Base-by-base conservation (phyloP, 371 early-diverging fungal genomes). In the Blakeslea trispora region DNA sequence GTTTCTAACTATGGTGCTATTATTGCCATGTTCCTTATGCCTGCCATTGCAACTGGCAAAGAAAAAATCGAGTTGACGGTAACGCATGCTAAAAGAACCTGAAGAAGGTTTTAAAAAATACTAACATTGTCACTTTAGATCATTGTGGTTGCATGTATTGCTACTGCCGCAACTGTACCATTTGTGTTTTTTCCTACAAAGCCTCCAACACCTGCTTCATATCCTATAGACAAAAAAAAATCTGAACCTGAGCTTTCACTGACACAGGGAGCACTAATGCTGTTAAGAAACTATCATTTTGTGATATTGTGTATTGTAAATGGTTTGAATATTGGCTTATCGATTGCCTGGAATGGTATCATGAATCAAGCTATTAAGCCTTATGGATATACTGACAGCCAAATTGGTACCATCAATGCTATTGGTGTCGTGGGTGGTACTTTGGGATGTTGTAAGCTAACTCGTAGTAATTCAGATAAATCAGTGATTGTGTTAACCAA, bases 331-430 rank as follows among this genome's bases (percentile, higher is more conserved):
- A 73, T 86, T 45, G 89, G 87, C 3, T 68, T 84, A 47, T 86
- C 85, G 60, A 83, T 83, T 50, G 79, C 84, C 42, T 81, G 82
- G 71, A 74, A 81, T 17, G 85, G 83, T 14, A 64, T 86, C 9
- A 75, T 87, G 55, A 75, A 79, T 28, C 79, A 83, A 56, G 83
- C 82, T 45, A 68, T 86, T 13, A 63, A 65, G 15, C 89, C 89
- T 14, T 87, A 81, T 61, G 88, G 86, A 13, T 89, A 87, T 59
- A 55, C 74, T 1, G 72, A 85, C 42, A 73, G 68, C 32, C 75
- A 85, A 23, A 77, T 77, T 31, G 86, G 87, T 17, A 81, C 75
- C 45, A 80, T 84, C 35, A 81, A 77, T 49, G 84, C 81, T 1
- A 77, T 80, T 23, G 75, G 74, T 45, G 74, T 81, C 28, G 74